Percentiles rank a stretch among this genome's conserved stretches.
These are phyloP conservation scores for Teratosphaeriaceae sp. DNA, from an alignment of 2,329 filamentous ascomycete species.

Conservation along the genomic window DNA sequence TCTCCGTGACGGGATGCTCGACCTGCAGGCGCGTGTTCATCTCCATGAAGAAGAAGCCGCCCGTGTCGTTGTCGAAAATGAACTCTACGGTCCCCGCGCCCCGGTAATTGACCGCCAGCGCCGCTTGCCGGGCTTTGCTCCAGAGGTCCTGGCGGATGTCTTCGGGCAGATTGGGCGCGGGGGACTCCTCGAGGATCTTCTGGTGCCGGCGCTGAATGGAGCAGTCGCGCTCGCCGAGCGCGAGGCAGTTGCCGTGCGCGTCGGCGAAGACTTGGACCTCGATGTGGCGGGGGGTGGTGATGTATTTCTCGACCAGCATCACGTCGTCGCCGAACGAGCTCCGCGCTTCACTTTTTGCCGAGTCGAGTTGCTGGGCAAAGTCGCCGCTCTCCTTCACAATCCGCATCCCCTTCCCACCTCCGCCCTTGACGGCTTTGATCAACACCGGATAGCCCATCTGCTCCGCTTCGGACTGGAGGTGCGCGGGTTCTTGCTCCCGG, in stretches of 20 bases:
- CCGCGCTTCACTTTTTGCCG: conserved; percentile 57
- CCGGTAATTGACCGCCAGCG: conserved; percentile 57
- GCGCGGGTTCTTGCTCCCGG: conserved; percentile 61
- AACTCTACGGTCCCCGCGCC: conserved; percentile 63
- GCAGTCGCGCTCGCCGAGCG: conserved; percentile 59
- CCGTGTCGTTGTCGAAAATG: conserved; percentile 61
- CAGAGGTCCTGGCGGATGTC: conserved; percentile 56
- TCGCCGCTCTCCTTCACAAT: conserved; percentile 53
- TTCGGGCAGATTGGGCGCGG: conserved; percentile 55
- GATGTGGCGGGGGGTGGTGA: conserved; percentile 59
- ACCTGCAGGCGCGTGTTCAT: conserved; percentile 84
- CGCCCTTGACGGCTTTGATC: conserved; percentile 59
- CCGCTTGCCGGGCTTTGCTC: conserved; percentile 58
- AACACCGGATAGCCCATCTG: conserved; percentile 62
- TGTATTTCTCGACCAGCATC: conserved; percentile 64
- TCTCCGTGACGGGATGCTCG: conserved; percentile 89
- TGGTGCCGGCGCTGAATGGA: conserved; percentile 60
- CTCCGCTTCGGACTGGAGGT: conserved; percentile 62
- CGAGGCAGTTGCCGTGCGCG: conserved; percentile 57
- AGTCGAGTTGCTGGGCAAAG: conserved; percentile 55
- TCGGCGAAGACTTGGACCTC: conserved; percentile 63
- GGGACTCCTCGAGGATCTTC: conserved; percentile 61
- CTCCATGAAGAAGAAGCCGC: conserved; percentile 64
- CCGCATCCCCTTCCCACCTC: conserved; percentile 63
- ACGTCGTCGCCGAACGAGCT: conserved; percentile 60